Evolutionary conservation across 2,329 filamentous ascomycete genomes (phyloP).

Genomic region (Hypocreales sp.): DNA sequence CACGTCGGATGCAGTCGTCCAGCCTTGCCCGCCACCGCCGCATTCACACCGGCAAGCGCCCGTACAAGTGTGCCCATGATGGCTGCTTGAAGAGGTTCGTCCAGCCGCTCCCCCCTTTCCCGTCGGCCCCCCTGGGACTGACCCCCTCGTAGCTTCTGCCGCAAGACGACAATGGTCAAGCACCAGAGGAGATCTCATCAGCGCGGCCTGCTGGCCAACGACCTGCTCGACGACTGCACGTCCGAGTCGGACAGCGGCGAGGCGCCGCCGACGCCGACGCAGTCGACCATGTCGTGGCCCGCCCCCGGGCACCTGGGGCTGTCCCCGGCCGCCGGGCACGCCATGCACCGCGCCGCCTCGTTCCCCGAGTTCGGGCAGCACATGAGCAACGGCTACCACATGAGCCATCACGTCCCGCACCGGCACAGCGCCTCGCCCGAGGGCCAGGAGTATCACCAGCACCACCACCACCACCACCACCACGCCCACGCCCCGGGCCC

Average conservation of each 20-base stretch:
- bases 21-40: slow-evolving; percentile 49
- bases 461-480: background rate
- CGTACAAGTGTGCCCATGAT: slow-evolving; percentile 45
- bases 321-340: slow-evolving; percentile 19
- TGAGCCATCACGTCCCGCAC: slow-evolving; percentile 18
- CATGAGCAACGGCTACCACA: slow-evolving; percentile 26
- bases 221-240: slow-evolving; percentile 35
- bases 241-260: slow-evolving; percentile 44
- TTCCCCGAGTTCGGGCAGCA: slow-evolving; percentile 39
- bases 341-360: slow-evolving; percentile 35
- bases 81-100: slow-evolving; percentile 45
- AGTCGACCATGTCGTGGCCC: slow-evolving; percentile 35
- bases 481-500: slow-evolving; percentile 14
- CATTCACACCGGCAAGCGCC: slow-evolving; percentile 52
- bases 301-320: slow-evolving; percentile 23
- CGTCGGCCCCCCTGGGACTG: too few species aligned
- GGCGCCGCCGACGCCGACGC: slow-evolving; percentile 41
- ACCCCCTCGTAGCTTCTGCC: slow-evolving; percentile 42
- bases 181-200: slow-evolving; percentile 48
- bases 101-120: too few species aligned
- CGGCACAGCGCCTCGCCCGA: slow-evolving; percentile 30
- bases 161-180: slow-evolving; percentile 58
- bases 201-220: slow-evolving; percentile 38
- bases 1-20: slow-evolving; percentile 32
- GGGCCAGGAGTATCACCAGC: slow-evolving; percentile 21